Base-by-base conservation (phyloP, 2,329 filamentous ascomycete genomes). In the Stagonosporopsis cucurbitacearum region DNA sequence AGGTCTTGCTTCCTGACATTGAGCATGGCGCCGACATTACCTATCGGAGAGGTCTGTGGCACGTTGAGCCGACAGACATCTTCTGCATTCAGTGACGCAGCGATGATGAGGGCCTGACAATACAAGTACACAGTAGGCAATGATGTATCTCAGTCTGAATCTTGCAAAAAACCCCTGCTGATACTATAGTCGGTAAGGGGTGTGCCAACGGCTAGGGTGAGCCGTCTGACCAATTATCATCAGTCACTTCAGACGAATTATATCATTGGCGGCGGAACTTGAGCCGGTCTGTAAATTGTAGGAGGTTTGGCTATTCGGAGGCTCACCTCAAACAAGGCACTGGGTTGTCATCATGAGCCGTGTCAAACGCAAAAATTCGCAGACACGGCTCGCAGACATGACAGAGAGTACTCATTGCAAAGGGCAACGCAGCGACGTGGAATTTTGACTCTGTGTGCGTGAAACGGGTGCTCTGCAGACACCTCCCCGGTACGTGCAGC, bases 251-350 rank as follows among this genome's bases (percentile, higher is more conserved):
- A 44, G 58, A 59, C 43, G 62, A 64, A 68, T 70, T 72, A 67
- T 70, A 58, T 66, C 63, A 71, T 72, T 73, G 70, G 68, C 54
- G 60, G 59, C 62, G 53, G 59, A 55, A 59, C 59, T 45, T 55
- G 58, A 54, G 60, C 57, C 58, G 56, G 53, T 48, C 23, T n/a
- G 25, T 42, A 55, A 54, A 54, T 53, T 35, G 53, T 50, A 51
- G 47, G 48, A 44, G 47, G 59, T 19, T 49, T 62, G 54, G 56
- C 57, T 57, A 40, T 57, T 59, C 62, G 60, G 67, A 64, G 63
- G 28, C 58, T 43, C 39, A 44, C 55, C 57, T 54, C 43, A 60
- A 32, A 54, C 39, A 44, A 58, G 59, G 33, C 58, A 57, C 37
- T 33, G 50, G 50, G 41, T 56, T 62, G 63, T 60, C 65, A 60